phyloP scores from a whole-genome alignment of 164 flowering plant species.

The Liriodendron chinense region DNA sequence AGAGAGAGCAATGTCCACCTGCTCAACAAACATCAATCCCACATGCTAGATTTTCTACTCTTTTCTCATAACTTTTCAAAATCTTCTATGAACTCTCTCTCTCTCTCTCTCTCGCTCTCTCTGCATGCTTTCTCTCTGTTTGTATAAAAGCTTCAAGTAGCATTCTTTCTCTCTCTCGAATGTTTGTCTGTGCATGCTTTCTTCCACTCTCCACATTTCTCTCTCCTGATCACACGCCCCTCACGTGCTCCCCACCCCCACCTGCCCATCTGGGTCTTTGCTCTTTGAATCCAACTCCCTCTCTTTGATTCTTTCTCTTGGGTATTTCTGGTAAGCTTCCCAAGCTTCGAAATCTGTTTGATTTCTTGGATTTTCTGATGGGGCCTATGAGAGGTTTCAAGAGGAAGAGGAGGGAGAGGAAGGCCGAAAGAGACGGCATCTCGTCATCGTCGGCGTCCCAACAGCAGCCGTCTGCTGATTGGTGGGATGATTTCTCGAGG shows the following conservation, averaged over 20 bases:
- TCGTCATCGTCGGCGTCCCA: slow-evolving; percentile 15
- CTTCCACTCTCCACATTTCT: neutral
- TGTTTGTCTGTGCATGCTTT: slow-evolving; percentile 26
- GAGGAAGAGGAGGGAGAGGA: slow-evolving; percentile 41
- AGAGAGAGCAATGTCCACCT: neutral
- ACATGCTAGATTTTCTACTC: neutral
- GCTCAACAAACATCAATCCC: neutral
- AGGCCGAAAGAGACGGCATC: slow-evolving; percentile 19
- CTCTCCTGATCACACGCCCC: slow-evolving; percentile 8
- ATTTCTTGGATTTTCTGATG: slow-evolving; percentile 26
- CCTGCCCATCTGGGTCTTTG: slow-evolving; percentile 3
- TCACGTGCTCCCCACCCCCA: neutral
- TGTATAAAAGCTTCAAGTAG: neutral
- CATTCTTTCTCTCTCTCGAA: neutral
- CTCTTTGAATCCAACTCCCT: slow-evolving; percentile 3
- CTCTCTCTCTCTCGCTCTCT: neutral
- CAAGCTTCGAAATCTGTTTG: slow-evolving; percentile 8
- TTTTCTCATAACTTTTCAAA: neutral
- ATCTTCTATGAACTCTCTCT: neutral
- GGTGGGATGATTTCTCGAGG: slow-evolving; percentile 55
- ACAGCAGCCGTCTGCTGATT: slow-evolving; percentile 37
- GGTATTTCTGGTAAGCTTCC: slow-evolving; percentile 6
- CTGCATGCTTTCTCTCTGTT: neutral
- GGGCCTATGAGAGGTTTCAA: slow-evolving; percentile 51
- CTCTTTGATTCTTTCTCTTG: neutral